These are phyloP conservation scores for Boletus pseudo-olivaceus DNA, from an alignment of 768 basidiomycete species.

Conservation along the genomic window DNA sequence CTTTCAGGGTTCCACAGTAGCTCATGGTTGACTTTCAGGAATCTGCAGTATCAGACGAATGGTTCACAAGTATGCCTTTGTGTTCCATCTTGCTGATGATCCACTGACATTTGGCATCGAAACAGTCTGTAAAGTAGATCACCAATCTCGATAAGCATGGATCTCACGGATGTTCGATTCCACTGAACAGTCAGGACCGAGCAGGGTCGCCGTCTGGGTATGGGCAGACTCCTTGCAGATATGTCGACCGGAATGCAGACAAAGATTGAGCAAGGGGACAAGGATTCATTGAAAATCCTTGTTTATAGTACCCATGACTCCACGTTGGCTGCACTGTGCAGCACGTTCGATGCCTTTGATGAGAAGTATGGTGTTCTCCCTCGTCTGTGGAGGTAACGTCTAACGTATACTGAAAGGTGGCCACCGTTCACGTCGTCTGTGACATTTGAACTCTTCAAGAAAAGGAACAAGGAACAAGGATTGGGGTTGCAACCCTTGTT, in stretches of 20 bases:
- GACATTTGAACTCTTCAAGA: constrained; percentile 70
- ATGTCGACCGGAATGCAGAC: constrained; percentile 58
- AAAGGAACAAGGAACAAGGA: constrained; percentile 10
- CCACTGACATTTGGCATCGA: constrained; percentile 5
- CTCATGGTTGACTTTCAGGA: constrained; percentile 41
- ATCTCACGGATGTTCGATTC: constrained; percentile 2
- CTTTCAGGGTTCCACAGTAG: background rate
- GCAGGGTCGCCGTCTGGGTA: constrained; percentile 71
- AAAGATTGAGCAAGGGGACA: constrained; percentile 44
- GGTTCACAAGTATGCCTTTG: constrained; percentile 57
- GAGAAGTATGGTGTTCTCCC: constrained; percentile 45
- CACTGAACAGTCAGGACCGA: constrained; percentile 57
- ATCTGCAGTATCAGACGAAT: constrained; percentile 70
- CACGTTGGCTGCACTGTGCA: constrained; percentile 57
- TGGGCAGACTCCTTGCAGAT: constrained; percentile 72
- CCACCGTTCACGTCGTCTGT: constrained; percentile 72
- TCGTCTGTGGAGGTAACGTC: background rate
- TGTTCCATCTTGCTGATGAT: background rate
- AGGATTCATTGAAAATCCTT: constrained; percentile 58
- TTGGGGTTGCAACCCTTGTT: constrained; percentile 40
- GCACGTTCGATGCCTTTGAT: constrained; percentile 70
- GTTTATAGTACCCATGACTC: constrained; percentile 75
- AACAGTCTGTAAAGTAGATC: constrained; percentile 23
- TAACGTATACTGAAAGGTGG: constrained; percentile 45
- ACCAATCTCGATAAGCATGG: background rate